Conservation (phyloP, 176 grass and related monocot genomes). For the Paspalum vaginatum region DNA sequence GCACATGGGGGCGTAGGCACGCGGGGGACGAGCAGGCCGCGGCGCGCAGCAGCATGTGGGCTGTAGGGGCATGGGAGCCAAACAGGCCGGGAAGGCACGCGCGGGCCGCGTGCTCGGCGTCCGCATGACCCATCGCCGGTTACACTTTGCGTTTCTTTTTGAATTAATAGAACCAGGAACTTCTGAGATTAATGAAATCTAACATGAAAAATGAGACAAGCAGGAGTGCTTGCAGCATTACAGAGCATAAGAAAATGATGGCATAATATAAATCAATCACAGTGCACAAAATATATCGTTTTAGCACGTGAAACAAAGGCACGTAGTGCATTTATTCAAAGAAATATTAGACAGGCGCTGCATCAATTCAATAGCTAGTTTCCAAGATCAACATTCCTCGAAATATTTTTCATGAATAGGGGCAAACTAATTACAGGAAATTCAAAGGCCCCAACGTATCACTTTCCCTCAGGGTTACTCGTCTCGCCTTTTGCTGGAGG, state of each 20-base stretch:
- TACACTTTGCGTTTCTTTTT: too few species aligned
- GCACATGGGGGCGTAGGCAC: too few species aligned
- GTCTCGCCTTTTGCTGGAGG: constrained; percentile 27
- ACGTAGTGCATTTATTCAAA: not conserved
- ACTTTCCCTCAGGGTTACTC: constrained; percentile 21
- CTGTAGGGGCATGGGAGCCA: too few species aligned
- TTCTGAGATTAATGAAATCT: not conserved
- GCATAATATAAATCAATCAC: not conserved
- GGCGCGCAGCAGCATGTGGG: too few species aligned
- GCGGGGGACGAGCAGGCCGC: too few species aligned
- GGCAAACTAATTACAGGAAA: constrained; percentile 29
- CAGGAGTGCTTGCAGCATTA: not conserved
- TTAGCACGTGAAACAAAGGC: not conserved
- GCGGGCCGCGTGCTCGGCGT: not conserved
- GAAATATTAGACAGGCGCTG: not conserved
- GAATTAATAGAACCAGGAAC: not conserved
- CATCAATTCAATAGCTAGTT: constrained; percentile 6
- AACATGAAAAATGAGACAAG: not conserved
- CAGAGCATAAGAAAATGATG: not conserved
- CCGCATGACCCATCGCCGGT: too few species aligned
- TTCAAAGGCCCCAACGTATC: not conserved
- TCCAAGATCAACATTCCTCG: not conserved
- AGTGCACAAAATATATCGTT: not conserved
- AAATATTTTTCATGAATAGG: constrained; percentile 24
- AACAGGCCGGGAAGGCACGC: too few species aligned